Conservation (phyloP, 2,329 filamentous ascomycete species). For the Curvularia spicifera region DNA sequence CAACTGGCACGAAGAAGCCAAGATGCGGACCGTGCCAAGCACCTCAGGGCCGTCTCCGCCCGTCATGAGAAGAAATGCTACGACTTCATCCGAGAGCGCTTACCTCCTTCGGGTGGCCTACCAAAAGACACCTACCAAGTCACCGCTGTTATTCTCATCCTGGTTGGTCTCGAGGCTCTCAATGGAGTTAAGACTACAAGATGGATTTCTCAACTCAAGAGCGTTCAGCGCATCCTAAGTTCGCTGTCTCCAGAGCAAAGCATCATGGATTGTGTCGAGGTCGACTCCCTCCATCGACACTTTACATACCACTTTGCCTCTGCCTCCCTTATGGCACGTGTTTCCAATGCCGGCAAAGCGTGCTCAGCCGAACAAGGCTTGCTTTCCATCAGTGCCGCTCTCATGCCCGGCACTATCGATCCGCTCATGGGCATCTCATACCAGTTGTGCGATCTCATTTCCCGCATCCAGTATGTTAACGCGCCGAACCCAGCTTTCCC, state of each 20-base stretch:
- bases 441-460: slow-evolving; percentile 43
- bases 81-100: slow-evolving; percentile 40
- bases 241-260: slow-evolving; percentile 33
- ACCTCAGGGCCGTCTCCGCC: slow-evolving; percentile 39
- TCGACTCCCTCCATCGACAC: slow-evolving; percentile 45
- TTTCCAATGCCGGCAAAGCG: slow-evolving; percentile 26
- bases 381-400: slow-evolving; percentile 24
- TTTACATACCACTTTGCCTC: slow-evolving; percentile 49
- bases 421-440: slow-evolving; percentile 48
- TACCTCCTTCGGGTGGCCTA: slow-evolving; percentile 34
- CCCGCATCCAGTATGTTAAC: slow-evolving; percentile 45
- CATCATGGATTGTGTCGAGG: slow-evolving; percentile 37
- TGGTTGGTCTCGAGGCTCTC: slow-evolving; percentile 46
- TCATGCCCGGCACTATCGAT: slow-evolving; percentile 40
- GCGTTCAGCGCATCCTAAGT: slow-evolving; percentile 41
- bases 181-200: slow-evolving; percentile 44
- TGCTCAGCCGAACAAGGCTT: slow-evolving; percentile 29
- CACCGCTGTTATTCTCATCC: slow-evolving; percentile 41
- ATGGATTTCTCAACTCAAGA: slow-evolving; percentile 47
- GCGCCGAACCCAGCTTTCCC: slow-evolving; percentile 43
- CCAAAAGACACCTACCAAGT: slow-evolving; percentile 43
- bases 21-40: slow-evolving; percentile 35
- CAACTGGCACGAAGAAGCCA: slow-evolving; percentile 42
- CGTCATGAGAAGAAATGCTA: slow-evolving; percentile 45
- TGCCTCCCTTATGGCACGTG: slow-evolving; percentile 44